Base-by-base conservation (phyloP, 345 rosid species). In the Arabis hirsuta region DNA sequence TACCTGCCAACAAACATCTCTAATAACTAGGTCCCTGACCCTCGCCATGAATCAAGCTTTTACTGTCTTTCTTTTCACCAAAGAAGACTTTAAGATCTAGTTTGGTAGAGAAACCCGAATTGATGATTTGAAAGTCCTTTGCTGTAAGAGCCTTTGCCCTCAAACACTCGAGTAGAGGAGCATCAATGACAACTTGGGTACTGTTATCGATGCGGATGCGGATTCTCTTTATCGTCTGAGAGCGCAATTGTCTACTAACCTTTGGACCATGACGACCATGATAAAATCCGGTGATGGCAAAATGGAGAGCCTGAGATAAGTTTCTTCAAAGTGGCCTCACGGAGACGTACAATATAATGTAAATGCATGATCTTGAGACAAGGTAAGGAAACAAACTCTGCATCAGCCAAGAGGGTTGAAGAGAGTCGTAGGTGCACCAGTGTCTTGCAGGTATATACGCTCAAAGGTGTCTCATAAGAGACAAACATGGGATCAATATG, bases 331-430 rank as follows among this genome's bases (percentile, higher is more conserved):
- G 41, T 61, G 2, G 43, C 3, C 44, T 9, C 67, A 8, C 39
- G 13, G 4, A 31, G 9, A 26, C 36, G 20, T 0, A 0, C 2
- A 20, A 10, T 3, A 47, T 6, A 0, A 3, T 9, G 22, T 13
- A 69, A 36, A n/a, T 46, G 16, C 46, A 69, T 32, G 4, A 5
- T 46, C 65, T 58, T 69, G 0, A 69, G 48, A 10, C 57, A 69
- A 57, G 73, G 65, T 7, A 69, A 69, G 5, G 19, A 46, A 47
- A 57, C 48, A 34, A 22, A 45, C 46, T 45, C 55, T 12, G 14
- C 24, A 9, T 46, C 3, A 32, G 0, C 34, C 9, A 56, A 45
- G 11, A 5, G 0, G 3, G 5, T 34, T 2, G 0, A 0, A 6
- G 0, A 0, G 8, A 69, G 74, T 7, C 11, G 5, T 22, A 69